Percentiles rank a stretch among this genome's conserved stretches.
Evolutionary conservation across 75 land plant species (phyloP).

Genomic region (Chamaecyparis obtusa): DNA sequence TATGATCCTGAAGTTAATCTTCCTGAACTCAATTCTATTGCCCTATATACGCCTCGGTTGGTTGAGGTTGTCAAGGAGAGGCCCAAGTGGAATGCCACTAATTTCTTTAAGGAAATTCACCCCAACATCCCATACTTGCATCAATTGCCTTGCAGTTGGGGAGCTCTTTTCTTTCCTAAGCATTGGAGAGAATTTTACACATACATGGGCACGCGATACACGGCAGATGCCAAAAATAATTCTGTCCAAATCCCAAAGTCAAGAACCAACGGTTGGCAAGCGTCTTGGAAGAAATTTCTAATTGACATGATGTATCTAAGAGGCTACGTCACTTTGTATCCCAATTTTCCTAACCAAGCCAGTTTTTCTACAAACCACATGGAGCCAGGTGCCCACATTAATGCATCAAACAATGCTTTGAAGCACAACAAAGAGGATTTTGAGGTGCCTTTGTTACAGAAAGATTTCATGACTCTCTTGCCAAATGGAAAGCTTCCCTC

Average conservation of each 20-base stretch:
- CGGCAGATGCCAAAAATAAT: slow-evolving; percentile 83
- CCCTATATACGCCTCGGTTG: slow-evolving; percentile 90
- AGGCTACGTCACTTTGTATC: slow-evolving; percentile 90
- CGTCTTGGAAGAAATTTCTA: slow-evolving; percentile 99
- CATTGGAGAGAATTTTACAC: slow-evolving; percentile 97
- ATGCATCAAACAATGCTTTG: slow-evolving; percentile 84
- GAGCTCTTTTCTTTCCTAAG: slow-evolving; percentile 96
- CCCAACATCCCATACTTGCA: slow-evolving; percentile 97
- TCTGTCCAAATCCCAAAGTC: slow-evolving; percentile 98
- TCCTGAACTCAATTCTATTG: slow-evolving; percentile 86
- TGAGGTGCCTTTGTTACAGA: slow-evolving; percentile 79
- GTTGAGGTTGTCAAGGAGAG: slow-evolving; percentile 94
- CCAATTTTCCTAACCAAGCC: slow-evolving; percentile 88
- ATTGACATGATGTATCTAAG: slow-evolving; percentile 98
- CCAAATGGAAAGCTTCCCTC: slow-evolving; percentile 76
- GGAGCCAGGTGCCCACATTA: slow-evolving; percentile 99
- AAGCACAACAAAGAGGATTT: slow-evolving; percentile 83
- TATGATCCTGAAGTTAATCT: slow-evolving; percentile 79
- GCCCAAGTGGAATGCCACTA: slow-evolving; percentile 93
- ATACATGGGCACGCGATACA: slow-evolving; percentile 92
- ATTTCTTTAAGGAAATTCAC: slow-evolving; percentile 73
- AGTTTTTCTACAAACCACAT: slow-evolving; percentile 99
- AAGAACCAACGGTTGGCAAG: slow-evolving; percentile 97
- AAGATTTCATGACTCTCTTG: slow-evolving; percentile 67
- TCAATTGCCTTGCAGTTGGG: slow-evolving; percentile 99